A percentile compares a stretch with the other conserved stretches of the same genome.
Evolutionary conservation across 164 flowering plant genomes (phyloP).

Genomic region (Platanus orientalis): DNA sequence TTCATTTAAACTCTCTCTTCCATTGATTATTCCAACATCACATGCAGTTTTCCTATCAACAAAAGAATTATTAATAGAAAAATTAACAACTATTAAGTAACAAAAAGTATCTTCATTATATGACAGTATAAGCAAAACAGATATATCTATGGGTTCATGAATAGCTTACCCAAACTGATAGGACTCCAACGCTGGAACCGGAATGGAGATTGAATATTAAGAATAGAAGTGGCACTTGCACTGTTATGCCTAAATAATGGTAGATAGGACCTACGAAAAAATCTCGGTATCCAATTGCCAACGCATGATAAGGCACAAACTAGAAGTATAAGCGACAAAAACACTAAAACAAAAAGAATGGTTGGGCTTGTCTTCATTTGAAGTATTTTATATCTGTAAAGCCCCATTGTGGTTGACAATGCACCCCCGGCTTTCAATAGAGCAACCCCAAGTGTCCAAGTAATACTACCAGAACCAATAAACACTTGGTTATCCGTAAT

Average conservation of each 20-base stretch:
- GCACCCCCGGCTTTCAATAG: conserved; percentile 74
- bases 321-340: conserved; percentile 47
- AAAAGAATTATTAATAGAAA: too few relatives aligned
- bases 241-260: conserved; percentile 70
- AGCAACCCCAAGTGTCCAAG: conserved; percentile 98
- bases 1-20: too few relatives aligned
- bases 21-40: too few relatives aligned
- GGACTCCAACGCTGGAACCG: conserved; percentile 88
- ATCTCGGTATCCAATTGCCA: conserved; percentile 57
- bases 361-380: conserved; percentile 53
- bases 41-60: too few relatives aligned
- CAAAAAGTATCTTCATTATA: too few relatives aligned
- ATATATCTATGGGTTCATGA: too few relatives aligned
- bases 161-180: conserved; percentile 59
- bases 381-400: conserved; percentile 42
- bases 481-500: conserved; percentile 61
- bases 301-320: conserved; percentile 58
- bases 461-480: conserved; percentile 93
- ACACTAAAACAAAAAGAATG: conserved; percentile 41
- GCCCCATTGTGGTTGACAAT: conserved; percentile 35
- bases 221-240: conserved; percentile 52
- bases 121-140: too few relatives aligned
- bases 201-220: conserved; percentile 67
- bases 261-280: conserved; percentile 56
- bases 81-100: too few relatives aligned